Evolutionary conservation across 2,329 filamentous ascomycete genomes (phyloP).

Genomic region (Colletotrichum incanum): DNA sequence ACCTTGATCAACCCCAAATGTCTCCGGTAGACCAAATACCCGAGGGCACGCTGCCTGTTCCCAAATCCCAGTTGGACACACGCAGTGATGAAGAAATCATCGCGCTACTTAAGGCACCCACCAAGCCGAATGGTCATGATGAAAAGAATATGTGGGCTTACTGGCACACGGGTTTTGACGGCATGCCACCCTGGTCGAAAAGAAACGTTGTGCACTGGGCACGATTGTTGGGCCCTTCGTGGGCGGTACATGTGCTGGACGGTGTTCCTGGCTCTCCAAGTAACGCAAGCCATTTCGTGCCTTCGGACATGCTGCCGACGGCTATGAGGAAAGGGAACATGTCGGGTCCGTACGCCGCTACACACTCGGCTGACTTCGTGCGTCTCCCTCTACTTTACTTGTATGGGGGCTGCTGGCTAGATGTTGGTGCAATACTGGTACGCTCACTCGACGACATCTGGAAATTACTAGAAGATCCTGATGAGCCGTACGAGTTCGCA

Average conservation of each 20-base stretch:
- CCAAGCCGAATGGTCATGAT: conserved; percentile 52
- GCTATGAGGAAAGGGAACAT: conserved; percentile 60
- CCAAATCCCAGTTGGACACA: neutral
- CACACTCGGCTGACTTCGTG: conserved; percentile 64
- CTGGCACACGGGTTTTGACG: conserved; percentile 56
- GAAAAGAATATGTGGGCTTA: conserved; percentile 60
- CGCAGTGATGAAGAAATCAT: conserved; percentile 51
- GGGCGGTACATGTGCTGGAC: conserved; percentile 60
- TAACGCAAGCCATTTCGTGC: conserved; percentile 54
- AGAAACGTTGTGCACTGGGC: conserved; percentile 58
- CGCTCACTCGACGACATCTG: conserved; percentile 59
- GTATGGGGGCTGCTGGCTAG: conserved; percentile 61
- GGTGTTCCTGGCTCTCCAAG: conserved; percentile 53
- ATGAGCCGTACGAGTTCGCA: conserved; percentile 51
- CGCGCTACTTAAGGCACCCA: conserved; percentile 47
- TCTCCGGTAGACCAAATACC: neutral
- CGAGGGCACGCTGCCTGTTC: neutral
- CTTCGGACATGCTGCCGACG: conserved; percentile 55
- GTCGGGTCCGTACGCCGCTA: conserved; percentile 59
- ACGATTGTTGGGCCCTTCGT: conserved; percentile 53
- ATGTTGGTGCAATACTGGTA: conserved; percentile 60
- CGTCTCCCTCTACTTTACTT: conserved; percentile 58
- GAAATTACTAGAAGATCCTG: conserved; percentile 56
- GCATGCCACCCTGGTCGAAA: conserved; percentile 53
- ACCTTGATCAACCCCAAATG: neutral